phyloP scores from a whole-genome alignment of 352 stramenopile genomes.

The Phytophthora tentaculata region DNA sequence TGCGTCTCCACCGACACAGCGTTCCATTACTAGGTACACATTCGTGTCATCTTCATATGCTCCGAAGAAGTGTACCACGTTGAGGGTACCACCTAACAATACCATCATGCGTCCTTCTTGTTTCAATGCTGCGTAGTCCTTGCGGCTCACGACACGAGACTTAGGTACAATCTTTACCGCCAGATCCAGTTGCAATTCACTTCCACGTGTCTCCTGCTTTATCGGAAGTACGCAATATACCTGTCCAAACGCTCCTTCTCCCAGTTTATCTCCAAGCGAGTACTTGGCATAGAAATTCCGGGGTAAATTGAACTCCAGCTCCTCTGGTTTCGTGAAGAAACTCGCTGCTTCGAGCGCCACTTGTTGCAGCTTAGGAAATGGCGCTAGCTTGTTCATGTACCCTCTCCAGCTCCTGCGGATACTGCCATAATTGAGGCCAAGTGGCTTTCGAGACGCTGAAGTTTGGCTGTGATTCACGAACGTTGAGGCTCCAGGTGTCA shows the following conservation, averaged over 20 bases:
- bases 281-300: constrained; percentile 65
- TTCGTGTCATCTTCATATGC: constrained; percentile 75
- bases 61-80: constrained; percentile 86
- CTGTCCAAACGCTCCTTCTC: constrained; percentile 73
- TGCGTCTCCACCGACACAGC: constrained; percentile 74
- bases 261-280: constrained; percentile 56
- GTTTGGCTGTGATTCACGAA: constrained; percentile 19
- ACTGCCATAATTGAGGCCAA: constrained; percentile 51
- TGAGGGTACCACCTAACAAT: constrained; percentile 75
- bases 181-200: constrained; percentile 52
- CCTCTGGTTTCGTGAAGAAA: constrained; percentile 63
- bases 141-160: constrained; percentile 57
- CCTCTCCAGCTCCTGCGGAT: constrained; percentile 66
- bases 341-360: constrained; percentile 59
- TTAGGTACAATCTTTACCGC: constrained; percentile 85
- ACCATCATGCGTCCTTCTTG: constrained; percentile 82
- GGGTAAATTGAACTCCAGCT: constrained; percentile 74
- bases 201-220: constrained; percentile 13
- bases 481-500: constrained; percentile 28
- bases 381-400: constrained; percentile 45
- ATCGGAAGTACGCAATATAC: constrained; percentile 62
- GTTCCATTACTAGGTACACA: constrained; percentile 85
- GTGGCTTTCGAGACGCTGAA: constrained; percentile 19
- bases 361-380: constrained; percentile 55
- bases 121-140: constrained; percentile 70